Base-by-base conservation (phyloP, 352 stramenopile species). In the Blastocystis sp. region DNA sequence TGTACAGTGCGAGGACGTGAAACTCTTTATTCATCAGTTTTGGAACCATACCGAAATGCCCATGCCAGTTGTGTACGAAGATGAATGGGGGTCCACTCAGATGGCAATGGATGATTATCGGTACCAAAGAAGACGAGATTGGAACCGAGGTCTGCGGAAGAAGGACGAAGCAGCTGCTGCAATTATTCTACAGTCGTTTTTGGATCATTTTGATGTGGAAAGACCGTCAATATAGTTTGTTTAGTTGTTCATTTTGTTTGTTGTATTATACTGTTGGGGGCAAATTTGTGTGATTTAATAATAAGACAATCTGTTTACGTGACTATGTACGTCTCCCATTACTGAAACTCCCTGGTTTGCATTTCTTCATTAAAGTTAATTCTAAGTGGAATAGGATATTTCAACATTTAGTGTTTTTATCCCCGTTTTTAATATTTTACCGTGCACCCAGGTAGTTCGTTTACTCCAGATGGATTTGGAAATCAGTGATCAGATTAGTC, bases 1-100 rank as follows among this genome's bases (percentile, higher is more conserved):
- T 64, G 18, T 81, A 30, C 70, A 81, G 70, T 81, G 70, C 39
- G 70, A 81, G 47, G 70, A 81, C 20, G 45, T 81, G 4, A 81
- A 81, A 34, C 39, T 81, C 24, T 81, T 81, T 65, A 43, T 81
- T 50, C 70, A 81, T 26, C 20, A 59, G 6, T 81, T 81, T 43
- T n/a, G 30, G 50, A 81, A 7, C 8, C 54, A 65, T 34, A 81
- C 47, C 18, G 13, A 50, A 39, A 37, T 65, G n/a, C 8, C 13
- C 7, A 9, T 81, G 47, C 70, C 70, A 4, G 30, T 81, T 47
- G 70, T 81, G n/a, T 62, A 53, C 13, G 20, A 81, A 5, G 56
- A 81, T 37, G 70, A 81, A 65, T 24, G 20, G 70, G 54, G 56
- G 37, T 66, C 43, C 11, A 64, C 70, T 13, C 70, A 81, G 39